phyloP scores from a whole-genome alignment of 1,284 basidiomycete genomes.

The Apiotrichum gamsii region DNA sequence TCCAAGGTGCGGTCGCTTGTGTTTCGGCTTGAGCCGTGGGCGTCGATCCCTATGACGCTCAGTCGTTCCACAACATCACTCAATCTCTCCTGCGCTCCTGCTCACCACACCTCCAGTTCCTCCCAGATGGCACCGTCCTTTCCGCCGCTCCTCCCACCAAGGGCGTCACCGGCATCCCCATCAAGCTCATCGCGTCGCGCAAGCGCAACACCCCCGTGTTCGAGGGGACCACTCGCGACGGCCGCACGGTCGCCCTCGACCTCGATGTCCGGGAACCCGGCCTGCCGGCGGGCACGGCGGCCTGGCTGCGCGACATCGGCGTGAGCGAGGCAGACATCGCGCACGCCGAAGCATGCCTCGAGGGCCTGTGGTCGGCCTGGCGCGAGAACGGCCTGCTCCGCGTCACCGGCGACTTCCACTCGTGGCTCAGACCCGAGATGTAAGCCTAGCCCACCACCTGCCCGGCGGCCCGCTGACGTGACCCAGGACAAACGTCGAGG shows the following conservation, averaged over 20 bases:
- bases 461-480: not conserved
- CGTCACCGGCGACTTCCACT: slow-evolving; percentile 3
- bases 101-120: too few species aligned
- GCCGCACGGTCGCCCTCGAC: slow-evolving; percentile 3
- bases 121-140: not conserved
- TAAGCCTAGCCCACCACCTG: not conserved
- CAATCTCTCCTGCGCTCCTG: too few species aligned
- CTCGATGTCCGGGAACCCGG: slow-evolving; percentile 4
- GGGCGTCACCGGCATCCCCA: not conserved
- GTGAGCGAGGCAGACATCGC: slow-evolving; percentile 1
- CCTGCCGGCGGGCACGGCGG: slow-evolving; percentile 4
- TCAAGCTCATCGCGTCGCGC: slow-evolving; percentile 7
- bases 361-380: slow-evolving; percentile 13
- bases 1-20: slow-evolving; percentile 7
- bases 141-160: not conserved
- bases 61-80: too few species aligned
- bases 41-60: too few species aligned
- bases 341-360: not conserved
- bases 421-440: not conserved
- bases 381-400: slow-evolving; percentile 13
- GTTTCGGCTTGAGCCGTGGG: not conserved
- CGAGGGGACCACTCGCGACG: not conserved
- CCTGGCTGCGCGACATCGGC: slow-evolving; percentile 9
- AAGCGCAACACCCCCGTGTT: slow-evolving; percentile 6
- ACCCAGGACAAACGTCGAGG: slow-evolving; percentile 2